Conservation (phyloP, 176 grass and related monocot species). For the Poa pratensis region DNA sequence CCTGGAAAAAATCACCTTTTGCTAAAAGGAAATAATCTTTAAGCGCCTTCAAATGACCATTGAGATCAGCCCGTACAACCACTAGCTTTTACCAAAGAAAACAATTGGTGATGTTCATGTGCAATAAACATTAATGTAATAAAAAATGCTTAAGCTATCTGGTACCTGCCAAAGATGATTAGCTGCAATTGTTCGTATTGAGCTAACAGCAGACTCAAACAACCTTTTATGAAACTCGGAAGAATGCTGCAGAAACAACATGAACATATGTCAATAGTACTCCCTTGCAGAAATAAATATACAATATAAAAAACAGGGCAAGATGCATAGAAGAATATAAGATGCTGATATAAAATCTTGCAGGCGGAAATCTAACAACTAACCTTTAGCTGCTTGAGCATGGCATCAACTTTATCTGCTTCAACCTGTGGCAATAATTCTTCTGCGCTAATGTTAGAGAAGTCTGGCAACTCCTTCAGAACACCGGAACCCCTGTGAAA, state of each 20-base stretch:
- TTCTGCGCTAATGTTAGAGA: conserved; percentile 66
- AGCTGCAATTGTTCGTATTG: conserved; percentile 94
- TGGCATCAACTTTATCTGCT: conserved; percentile 88
- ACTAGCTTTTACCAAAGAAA: conserved; percentile 81
- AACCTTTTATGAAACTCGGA: conserved; percentile 94
- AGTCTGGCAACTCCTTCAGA: conserved; percentile 54
- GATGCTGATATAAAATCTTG: conserved; percentile 25
- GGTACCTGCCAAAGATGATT: conserved; percentile 96
- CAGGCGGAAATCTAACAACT: conserved; percentile 12
- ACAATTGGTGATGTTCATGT: conserved; percentile 33
- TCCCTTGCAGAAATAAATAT: neutral
- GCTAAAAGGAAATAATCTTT: conserved; percentile 99
- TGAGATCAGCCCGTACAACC: conserved; percentile 93
- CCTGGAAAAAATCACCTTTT: conserved; percentile 99
- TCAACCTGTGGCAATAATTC: conserved; percentile 91
- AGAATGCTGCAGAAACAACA: conserved; percentile 71
- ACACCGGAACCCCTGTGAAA: conserved; percentile 49
- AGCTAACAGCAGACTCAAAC: conserved; percentile 92
- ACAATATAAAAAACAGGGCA: neutral
- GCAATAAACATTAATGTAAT: conserved; percentile 39
- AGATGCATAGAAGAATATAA: conserved; percentile 32
- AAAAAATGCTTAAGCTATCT: conserved; percentile 32
- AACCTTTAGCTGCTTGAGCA: conserved; percentile 95
- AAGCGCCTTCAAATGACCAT: conserved; percentile 94
- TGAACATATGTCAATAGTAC: neutral